These are phyloP conservation scores for Melaleuca quinquenervia DNA, from an alignment of 345 rosid genomes.

Conservation along the genomic window DNA sequence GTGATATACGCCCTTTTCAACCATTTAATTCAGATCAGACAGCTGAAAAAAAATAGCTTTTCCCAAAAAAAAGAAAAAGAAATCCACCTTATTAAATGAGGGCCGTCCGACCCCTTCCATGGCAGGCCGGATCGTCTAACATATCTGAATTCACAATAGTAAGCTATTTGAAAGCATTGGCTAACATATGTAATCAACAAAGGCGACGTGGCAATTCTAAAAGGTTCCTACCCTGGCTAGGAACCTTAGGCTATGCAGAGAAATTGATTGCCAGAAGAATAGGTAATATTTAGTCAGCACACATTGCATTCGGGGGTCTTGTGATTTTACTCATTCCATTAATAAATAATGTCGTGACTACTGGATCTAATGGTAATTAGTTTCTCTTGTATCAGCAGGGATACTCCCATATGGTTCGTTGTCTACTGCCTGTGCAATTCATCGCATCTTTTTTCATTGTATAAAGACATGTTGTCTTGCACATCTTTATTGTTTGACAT, in stretches of 20 bases:
- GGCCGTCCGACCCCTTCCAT: too few relatives aligned
- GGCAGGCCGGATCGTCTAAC: too few relatives aligned
- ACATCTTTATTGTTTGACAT: background rate
- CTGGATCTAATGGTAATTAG: background rate
- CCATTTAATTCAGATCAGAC: too few relatives aligned
- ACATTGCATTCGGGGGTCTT: background rate
- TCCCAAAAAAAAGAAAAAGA: too few relatives aligned
- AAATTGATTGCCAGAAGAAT: background rate
- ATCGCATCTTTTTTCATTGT: too few relatives aligned
- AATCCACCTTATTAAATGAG: too few relatives aligned
- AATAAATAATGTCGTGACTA: background rate
- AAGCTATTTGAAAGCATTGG: background rate
- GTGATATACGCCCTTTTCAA: too few relatives aligned
- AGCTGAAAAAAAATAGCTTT: too few relatives aligned
- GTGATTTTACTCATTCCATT: background rate
- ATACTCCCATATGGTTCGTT: background rate
- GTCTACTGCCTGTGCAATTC: too few relatives aligned
- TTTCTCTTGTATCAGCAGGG: background rate
- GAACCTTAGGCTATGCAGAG: background rate
- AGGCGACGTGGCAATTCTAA: background rate
- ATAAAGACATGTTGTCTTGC: background rate
- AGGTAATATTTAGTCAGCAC: background rate
- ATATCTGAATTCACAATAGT: too few relatives aligned
- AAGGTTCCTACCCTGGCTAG: background rate
- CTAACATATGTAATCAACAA: background rate